Conservation (phyloP, 495 filamentous ascomycete genomes). For the Penicillium lagena region DNA sequence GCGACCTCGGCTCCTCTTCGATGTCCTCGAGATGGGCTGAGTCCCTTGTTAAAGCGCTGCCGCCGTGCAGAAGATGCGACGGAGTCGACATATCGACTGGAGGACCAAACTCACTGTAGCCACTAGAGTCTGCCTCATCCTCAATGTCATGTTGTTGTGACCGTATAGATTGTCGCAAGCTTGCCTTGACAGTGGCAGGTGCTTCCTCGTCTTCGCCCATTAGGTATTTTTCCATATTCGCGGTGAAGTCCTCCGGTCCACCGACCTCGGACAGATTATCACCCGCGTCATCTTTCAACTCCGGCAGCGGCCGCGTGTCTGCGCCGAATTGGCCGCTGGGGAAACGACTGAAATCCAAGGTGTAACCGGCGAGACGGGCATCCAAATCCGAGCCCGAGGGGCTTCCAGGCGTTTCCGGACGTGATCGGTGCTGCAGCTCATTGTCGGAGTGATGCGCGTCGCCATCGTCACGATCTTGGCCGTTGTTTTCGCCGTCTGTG, state of each 20-base stretch:
- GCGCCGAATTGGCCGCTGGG: conserved; percentile 29
- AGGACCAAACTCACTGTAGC: conserved; percentile 41
- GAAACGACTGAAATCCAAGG: conserved; percentile 40
- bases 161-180: conserved; percentile 11
- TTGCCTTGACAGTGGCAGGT: conserved; percentile 8
- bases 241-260: conserved; percentile 47
- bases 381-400: conserved; percentile 29
- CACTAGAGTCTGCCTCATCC: conserved; percentile 29
- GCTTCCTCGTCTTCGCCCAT: conserved; percentile 25
- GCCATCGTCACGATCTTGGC: conserved; percentile 1
- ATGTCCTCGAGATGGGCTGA: conserved; percentile 37
- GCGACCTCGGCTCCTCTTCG: conserved; percentile 27
- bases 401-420: conserved; percentile 18
- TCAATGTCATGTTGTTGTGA: conserved; percentile 25
- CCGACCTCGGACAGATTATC: conserved; percentile 39
- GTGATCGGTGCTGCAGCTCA: conserved; percentile 12
- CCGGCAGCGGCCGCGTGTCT: conserved; percentile 22
- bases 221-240: conserved; percentile 44
- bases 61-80: conserved; percentile 34
- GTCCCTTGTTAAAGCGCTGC: conserved; percentile 20
- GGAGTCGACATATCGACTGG: conserved; percentile 45
- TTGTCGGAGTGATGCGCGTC: conserved; percentile 10
- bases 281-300: conserved; percentile 22
- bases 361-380: conserved; percentile 39
- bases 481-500: conserved; percentile 3